Percentiles rank a stretch among this genome's conserved stretches.
Conservation (phyloP, 345 rosid species). For the Acer negundo region DNA sequence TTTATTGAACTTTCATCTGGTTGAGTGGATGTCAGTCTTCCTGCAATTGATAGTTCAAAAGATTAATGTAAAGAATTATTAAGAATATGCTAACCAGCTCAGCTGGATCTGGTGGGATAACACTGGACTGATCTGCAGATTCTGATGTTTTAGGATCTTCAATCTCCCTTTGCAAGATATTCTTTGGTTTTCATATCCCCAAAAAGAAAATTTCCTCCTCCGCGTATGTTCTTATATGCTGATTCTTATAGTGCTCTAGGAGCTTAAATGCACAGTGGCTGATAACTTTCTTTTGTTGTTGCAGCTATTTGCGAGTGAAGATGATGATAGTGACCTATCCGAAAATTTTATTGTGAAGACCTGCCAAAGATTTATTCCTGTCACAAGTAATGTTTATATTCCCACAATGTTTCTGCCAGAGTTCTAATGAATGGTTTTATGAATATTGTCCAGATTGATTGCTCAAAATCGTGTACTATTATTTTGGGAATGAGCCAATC, state of each 20-base stretch:
- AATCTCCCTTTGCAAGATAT: not conserved
- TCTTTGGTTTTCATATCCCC: constrained; percentile 5
- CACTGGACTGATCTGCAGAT: not conserved
- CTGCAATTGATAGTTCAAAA: not conserved
- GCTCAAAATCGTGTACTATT: not conserved
- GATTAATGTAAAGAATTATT: not conserved
- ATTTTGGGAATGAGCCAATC: not conserved
- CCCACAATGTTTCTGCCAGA: constrained; percentile 6
- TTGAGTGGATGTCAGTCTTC: not conserved
- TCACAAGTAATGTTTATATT: constrained; percentile 62
- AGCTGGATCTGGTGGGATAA: not conserved
- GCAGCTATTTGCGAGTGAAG: constrained; percentile 81
- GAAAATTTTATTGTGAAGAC: constrained; percentile 90
- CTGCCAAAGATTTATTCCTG: constrained; percentile 90
- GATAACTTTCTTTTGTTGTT: constrained; percentile 10
- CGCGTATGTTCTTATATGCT: not conserved
- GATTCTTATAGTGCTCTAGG: constrained; percentile 13
- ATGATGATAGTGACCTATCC: constrained; percentile 76
- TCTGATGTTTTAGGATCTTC: not conserved
- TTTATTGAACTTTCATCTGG: not conserved
- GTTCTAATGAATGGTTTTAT: not conserved
- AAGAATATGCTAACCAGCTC: not conserved
- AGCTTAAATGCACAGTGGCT: constrained; percentile 8
- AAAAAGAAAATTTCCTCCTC: constrained; percentile 6
- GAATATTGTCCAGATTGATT: constrained; percentile 14